Conservation (phyloP, 768 basidiomycete species). For the Mycena filopes region DNA sequence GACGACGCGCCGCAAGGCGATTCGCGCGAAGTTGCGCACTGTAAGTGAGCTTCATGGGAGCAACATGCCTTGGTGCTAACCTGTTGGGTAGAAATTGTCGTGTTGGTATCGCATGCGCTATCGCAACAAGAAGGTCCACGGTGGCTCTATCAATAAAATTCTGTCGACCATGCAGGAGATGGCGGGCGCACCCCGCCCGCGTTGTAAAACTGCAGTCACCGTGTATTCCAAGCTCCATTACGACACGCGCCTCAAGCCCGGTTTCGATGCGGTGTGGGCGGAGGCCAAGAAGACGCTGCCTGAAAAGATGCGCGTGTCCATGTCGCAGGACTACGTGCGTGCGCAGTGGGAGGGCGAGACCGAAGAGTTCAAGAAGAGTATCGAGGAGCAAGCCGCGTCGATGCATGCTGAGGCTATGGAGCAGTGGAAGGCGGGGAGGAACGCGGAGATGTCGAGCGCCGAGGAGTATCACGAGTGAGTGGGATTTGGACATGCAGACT, state of each 20-base stretch:
- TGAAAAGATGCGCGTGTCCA: neutral
- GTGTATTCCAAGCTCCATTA: conserved; percentile 18
- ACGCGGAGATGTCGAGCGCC: neutral
- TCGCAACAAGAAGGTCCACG: conserved; percentile 1
- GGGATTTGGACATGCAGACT: neutral
- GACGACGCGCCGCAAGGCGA: neutral
- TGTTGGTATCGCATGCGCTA: conserved; percentile 20
- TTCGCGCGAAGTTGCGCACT: neutral
- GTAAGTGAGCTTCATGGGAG: too few species aligned
- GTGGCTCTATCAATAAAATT: neutral
- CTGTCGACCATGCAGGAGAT: conserved; percentile 8
- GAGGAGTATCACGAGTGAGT: conserved; percentile 24
- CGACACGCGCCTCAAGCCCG: conserved; percentile 8
- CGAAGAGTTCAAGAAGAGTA: neutral
- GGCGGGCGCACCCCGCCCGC: neutral
- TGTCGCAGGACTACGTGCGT: conserved; percentile 8
- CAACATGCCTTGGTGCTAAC: too few species aligned
- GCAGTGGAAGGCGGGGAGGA: neutral
- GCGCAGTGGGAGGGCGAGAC: conserved; percentile 9
- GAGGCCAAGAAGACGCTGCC: neutral
- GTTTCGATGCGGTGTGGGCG: conserved; percentile 18
- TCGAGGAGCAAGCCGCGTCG: neutral
- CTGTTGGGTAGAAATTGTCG: conserved; percentile 27
- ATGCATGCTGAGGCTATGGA: conserved; percentile 6
- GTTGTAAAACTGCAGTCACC: neutral